Base-by-base conservation (phyloP, 2,329 filamentous ascomycete species). In the Fusarium goolgardi region DNA sequence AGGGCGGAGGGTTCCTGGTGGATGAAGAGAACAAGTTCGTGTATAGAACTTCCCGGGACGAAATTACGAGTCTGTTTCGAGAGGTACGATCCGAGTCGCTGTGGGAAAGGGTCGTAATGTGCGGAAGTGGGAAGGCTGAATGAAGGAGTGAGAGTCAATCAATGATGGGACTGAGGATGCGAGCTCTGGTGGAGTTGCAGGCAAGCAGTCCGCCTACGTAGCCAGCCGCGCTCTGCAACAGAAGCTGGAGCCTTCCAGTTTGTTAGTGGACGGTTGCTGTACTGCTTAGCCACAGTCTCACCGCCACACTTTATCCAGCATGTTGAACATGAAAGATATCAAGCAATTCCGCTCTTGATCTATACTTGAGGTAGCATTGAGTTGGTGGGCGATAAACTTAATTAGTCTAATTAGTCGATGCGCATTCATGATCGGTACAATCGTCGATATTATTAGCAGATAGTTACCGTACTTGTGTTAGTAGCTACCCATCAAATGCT, bases 181-280 rank as follows among this genome's bases (percentile, higher is more conserved):
- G 69, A 73, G 71, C 67, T 74, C 58, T 69, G 71, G 71, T 71
- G 69, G 72, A 66, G 63, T 67, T 67, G 70, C 67, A 79, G 78
- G 78, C 79, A 81, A 79, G 76, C 78, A 80, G 65, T 70, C 71
- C 70, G 78, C 73, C 76, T 78, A 79, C 78, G 77, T 77, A 79
- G 75, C 72, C 47, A 50, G 47, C 47, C 46, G 34, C 65, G 67
- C 63, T 55, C 57, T 63, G 54, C 47, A 55, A 29, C 44, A 41
- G 35, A 43, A 63, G 58, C 59, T 57, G 59, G 59, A 63, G 60
- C 60, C 59, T 63, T 63, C 51, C 45, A 43, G 23, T 56, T 51
- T 55, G 40, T 55, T 46, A 59, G 55, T 62, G 44, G 51, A 45
- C 31, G 46, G 47, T 18, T n/a, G 25, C 34, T 35, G 23, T 25